Percentiles rank a stretch among this genome's conserved stretches.
These are phyloP conservation scores for Tolypocladium tropicale DNA, from an alignment of 2,329 filamentous ascomycete species.

Conservation along the genomic window DNA sequence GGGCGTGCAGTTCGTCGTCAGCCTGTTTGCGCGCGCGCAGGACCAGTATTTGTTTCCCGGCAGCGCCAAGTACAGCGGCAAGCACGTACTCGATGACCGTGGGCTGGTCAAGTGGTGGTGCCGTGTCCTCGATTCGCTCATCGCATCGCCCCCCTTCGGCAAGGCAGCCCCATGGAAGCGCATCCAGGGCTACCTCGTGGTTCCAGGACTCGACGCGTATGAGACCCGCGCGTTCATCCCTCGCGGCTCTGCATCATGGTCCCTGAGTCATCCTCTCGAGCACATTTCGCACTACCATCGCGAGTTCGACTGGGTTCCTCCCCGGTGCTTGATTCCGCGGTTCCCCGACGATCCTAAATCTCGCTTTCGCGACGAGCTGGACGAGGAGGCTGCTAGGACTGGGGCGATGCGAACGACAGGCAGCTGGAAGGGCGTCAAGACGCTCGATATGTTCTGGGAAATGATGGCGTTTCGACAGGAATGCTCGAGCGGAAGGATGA, in stretches of 20 bases:
- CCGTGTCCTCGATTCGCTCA: conserved; percentile 67
- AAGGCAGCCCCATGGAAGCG: conserved; percentile 26
- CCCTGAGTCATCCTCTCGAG: conserved; percentile 63
- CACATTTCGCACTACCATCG: conserved; percentile 51
- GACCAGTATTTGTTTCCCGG: conserved; percentile 92
- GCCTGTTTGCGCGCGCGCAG: conserved; percentile 85
- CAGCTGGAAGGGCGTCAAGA: conserved; percentile 74
- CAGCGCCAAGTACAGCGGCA: conserved; percentile 72
- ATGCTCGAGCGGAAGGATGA: conserved; percentile 82
- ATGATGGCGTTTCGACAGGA: conserved; percentile 96
- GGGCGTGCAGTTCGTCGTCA: conserved; percentile 63
- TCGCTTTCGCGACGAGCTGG: conserved; percentile 77
- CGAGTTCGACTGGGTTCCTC: conserved; percentile 52
- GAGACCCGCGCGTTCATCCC: conserved; percentile 78
- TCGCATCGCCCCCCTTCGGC: conserved; percentile 35
- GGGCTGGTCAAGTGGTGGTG: conserved; percentile 96
- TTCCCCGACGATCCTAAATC: conserved; percentile 96
- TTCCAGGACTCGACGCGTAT: conserved; percentile 76
- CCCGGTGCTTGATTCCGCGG: conserved; percentile 75
- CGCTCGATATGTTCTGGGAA: conserved; percentile 93
- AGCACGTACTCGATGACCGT: conserved; percentile 87
- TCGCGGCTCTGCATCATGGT: conserved; percentile 46
- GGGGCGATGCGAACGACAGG: conserved; percentile 45
- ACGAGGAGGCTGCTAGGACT: conserved; percentile 63
- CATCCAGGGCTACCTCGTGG: conserved; percentile 70